Evolutionary conservation across 2,329 filamentous ascomycete species (phyloP).

Genomic region (Xylariaceae sp.): DNA sequence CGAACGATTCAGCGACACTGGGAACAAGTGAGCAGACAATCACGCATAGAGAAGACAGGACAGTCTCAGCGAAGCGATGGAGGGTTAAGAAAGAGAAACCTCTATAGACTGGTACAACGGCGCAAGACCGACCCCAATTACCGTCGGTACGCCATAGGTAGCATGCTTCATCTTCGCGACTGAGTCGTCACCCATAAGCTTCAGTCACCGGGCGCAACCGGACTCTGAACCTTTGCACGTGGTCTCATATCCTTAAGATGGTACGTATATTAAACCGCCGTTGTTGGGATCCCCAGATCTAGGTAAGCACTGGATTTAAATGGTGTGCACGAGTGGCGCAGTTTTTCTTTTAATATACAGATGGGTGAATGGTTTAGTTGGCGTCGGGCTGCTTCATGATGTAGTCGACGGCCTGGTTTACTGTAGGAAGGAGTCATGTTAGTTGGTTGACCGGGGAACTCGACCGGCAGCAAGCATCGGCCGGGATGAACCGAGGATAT

Average conservation of each 20-base stretch:
- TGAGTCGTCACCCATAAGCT: not conserved
- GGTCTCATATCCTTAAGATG: conserved; percentile 9
- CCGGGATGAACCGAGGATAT: not conserved
- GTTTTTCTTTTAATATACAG: conserved; percentile 29
- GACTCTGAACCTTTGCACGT: conserved; percentile 11
- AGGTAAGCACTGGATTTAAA: conserved; percentile 10
- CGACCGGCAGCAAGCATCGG: not conserved
- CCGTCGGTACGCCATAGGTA: conserved; percentile 4
- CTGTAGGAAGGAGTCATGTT: conserved; percentile 42
- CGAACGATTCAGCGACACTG: not conserved
- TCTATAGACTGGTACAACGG: conserved; percentile 34
- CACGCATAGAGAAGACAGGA: not conserved
- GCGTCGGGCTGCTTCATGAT: conserved; percentile 90
- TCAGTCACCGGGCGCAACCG: not conserved
- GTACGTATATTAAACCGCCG: conserved; percentile 13
- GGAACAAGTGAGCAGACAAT: not conserved
- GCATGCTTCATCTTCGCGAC: conserved; percentile 4
- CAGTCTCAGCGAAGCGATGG: not conserved
- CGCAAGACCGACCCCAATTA: conserved; percentile 15
- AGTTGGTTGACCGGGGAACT: conserved; percentile 13
- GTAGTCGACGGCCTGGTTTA: conserved; percentile 92
- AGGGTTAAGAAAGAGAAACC: conserved; percentile 15
- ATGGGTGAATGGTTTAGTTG: conserved; percentile 44
- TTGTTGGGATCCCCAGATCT: conserved; percentile 15
- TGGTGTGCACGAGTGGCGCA: conserved; percentile 25